Base-by-base conservation (phyloP, 352 stramenopile species). In the Globisporangium emineosum region DNA sequence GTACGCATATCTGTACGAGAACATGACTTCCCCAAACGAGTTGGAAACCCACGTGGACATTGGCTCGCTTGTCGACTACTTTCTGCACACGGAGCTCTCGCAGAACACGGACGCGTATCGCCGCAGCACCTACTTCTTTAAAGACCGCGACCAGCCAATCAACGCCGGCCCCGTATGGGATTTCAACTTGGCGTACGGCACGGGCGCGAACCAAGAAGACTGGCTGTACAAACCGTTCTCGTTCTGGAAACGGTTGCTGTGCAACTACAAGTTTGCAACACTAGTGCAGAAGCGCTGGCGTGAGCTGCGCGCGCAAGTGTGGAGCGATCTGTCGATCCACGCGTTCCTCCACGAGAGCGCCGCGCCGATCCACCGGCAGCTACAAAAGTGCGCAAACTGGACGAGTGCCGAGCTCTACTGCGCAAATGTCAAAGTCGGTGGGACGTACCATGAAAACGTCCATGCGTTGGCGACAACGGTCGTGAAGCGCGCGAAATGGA, bases 61-160 rank as follows among this genome's bases (percentile, higher is more conserved):
- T 0, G 84, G 84, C 0, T 90, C 80, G 27, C 91, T 79, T 52
- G 84, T 77, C 49, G 84, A 93, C 62, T 91, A 93, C 55, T 68
- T 93, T 47, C 64, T 93, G 60, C 84, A 93, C 76, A 93, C 84
- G 1, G 84, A 93, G 71, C 87, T 89, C 80, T 91, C 81, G 19
- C 72, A 91, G 51, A 93, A 93, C 62, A 79, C 90, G 17, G 84
- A 93, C 60, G 81, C 84, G 2, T 93, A 93, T 62, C 74, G 80
- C 9, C 80, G 80, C n/a, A 91, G 81, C 64, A 88, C 81, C 37
- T 93, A 83, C 66, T 93, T 83, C 72, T 87, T 89, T 65, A 92
- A 92, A 62, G 83, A 92, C 67, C 78, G 83, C 9, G 67, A 80
- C 21, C 77, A 89, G 57, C 71, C 84, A 4, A 91, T 93, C 61